Percentiles rank a stretch among this genome's conserved stretches.
Conservation (phyloP, 495 filamentous ascomycete genomes). For the Penicillium parvum region DNA sequence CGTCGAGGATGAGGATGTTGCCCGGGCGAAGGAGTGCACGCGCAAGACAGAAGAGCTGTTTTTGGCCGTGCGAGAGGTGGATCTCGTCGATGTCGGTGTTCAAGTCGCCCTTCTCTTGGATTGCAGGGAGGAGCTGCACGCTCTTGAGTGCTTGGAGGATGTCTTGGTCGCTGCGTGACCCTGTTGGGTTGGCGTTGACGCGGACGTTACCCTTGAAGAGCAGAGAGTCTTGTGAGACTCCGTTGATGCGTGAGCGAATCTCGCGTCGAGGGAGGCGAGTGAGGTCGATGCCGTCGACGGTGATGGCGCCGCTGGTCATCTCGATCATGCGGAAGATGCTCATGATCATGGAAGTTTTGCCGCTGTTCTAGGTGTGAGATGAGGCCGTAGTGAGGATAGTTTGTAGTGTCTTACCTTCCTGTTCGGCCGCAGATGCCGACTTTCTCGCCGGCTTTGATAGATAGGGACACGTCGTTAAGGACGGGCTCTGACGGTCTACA, state of each 20-base stretch:
- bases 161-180: conserved; percentile 25
- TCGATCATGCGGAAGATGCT: conserved; percentile 53
- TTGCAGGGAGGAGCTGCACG: conserved; percentile 45
- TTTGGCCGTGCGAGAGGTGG: conserved; percentile 56
- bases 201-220: conserved; percentile 44
- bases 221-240: conserved; percentile 57
- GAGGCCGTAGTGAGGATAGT: background rate
- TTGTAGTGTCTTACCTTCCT: conserved; percentile 33
- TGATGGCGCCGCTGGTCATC: conserved; percentile 37
- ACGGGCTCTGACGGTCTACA: conserved; percentile 36
- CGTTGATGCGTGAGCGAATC: conserved; percentile 45
- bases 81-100: conserved; percentile 46
- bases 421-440: conserved; percentile 50
- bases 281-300: conserved; percentile 46
- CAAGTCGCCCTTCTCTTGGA: conserved; percentile 49
- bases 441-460: conserved; percentile 53
- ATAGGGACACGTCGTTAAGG: conserved; percentile 47
- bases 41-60: conserved; percentile 61
- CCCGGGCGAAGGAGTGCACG: conserved; percentile 51
- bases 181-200: conserved; percentile 46
- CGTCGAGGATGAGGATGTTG: conserved; percentile 48
- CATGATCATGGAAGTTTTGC: conserved; percentile 47
- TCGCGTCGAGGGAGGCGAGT: conserved; percentile 43
- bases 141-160: conserved; percentile 44
- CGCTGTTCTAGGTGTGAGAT: conserved; percentile 25